Evolutionary conservation across 23 red algal species (phyloP).

Genomic region (Gracilaria gracilis): DNA sequence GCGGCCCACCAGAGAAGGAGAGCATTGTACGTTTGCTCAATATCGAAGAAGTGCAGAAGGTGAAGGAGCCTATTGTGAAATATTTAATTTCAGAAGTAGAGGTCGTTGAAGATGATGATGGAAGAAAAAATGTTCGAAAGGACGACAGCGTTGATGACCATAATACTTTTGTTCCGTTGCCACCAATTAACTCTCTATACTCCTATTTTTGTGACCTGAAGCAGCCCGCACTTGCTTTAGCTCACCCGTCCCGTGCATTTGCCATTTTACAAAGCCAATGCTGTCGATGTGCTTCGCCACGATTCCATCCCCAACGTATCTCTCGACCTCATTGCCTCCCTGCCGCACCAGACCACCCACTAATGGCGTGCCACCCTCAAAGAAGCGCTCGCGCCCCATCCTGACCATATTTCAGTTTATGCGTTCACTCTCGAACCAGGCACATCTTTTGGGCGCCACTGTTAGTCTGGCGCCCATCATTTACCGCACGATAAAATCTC

Average conservation of each 20-base stretch:
- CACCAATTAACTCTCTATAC: no score
- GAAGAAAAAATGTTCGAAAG: no score
- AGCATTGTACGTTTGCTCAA: no score
- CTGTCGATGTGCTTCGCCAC: conserved; percentile 47
- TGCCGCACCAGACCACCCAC: conserved; percentile 68
- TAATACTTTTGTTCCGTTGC: no score
- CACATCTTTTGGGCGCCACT: conserved; percentile 73
- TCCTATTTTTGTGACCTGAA: no score
- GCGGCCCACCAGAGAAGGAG: no score
- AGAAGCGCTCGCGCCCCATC: conserved; percentile 35
- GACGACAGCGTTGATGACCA: no score
- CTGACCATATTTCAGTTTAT: conserved; percentile 92
- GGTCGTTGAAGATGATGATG: no score
- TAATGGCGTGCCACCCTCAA: conserved; percentile 61
- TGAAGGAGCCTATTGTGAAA: no score
- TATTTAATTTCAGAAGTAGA: no score
- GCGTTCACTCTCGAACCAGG: conserved; percentile 83
- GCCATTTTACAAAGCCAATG: conserved; percentile 64
- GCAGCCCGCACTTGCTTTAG: conserved; percentile 65
- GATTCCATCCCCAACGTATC: conserved; percentile 72
- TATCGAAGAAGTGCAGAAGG: no score
- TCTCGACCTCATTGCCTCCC: conserved; percentile 91
- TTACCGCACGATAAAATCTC: conserved; percentile 82
- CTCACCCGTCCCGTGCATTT: conserved; percentile 79
- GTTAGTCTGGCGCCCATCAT: conserved; percentile 40